Conservation (phyloP, 148 eudicot species). For the Pouteria glomerata region DNA sequence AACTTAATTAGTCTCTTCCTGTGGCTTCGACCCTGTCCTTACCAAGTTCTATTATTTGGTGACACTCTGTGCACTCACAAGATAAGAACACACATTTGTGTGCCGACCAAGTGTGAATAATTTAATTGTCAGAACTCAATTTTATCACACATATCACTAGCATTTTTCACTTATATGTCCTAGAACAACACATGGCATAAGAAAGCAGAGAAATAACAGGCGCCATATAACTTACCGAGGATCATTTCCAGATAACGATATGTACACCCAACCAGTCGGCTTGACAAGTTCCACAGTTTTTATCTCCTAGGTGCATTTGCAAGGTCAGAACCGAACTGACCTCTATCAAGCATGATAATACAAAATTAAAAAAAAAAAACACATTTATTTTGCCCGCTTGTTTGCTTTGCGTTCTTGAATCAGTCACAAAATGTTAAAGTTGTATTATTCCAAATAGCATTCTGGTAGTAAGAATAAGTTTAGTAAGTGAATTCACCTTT, state of each 20-base stretch:
- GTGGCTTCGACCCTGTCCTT: too few relatives aligned
- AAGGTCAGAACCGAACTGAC: constrained; percentile 12
- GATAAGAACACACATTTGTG: too few relatives aligned
- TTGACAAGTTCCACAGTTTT: constrained; percentile 81
- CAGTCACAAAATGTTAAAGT: background rate
- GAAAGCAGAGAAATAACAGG: too few relatives aligned
- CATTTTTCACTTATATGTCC: too few relatives aligned
- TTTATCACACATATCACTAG: too few relatives aligned
- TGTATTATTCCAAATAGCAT: background rate
- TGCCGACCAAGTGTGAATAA: too few relatives aligned
- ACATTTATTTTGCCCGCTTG: background rate
- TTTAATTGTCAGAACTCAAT: too few relatives aligned
- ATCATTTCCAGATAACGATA: constrained; percentile 85
- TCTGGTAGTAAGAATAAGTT: background rate
- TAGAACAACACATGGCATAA: too few relatives aligned
- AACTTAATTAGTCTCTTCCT: too few relatives aligned
- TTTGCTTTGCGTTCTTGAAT: background rate
- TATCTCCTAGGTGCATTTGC: constrained; percentile 57
- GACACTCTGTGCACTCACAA: too few relatives aligned
- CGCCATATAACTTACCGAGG: constrained; percentile 55
- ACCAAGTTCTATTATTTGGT: too few relatives aligned
- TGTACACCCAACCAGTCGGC: constrained; percentile 85
- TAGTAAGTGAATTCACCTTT: constrained; percentile 12
- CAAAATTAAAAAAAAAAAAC: background rate
- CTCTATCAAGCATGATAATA: background rate